Evolutionary conservation across 179 eudicot genomes (phyloP), one percentile per base, ranked within the genome.

Genomic region (Monotropa hypopitys): DNA sequence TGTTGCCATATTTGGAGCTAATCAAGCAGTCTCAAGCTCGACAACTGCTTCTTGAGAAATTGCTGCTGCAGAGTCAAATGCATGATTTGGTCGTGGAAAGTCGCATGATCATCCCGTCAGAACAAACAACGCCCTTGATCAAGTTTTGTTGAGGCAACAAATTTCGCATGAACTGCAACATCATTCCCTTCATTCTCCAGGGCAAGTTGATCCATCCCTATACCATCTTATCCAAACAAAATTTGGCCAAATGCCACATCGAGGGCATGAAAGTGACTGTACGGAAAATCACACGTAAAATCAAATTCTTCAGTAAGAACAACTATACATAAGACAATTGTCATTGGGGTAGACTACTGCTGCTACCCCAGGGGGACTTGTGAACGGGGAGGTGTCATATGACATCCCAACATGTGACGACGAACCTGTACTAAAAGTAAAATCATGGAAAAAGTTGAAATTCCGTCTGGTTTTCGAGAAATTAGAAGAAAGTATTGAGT

Each of bases 161-260:
- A 80, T 93, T 80, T 71, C 91, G 74, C 88, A 82, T 80, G 98
- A 91, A 74, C 80, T 90, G 75, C 99, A 86, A 57, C 89, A 86
- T 76, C 90, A 84, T 68, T 46, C 93, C 35, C 90, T 81, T 57
- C 91, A 82, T 82, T 84, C 87, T 61, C 78, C 85, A 38, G 83
- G 92, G 83, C 91, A 89, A 51, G 69, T 78, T 56, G 96, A 88
- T 74, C 92, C 91, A 74, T 87, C 87, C 65, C 57, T 89, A 66
- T 97, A 93, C 51, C 99, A 95, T 61, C 81, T 87, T 56, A 81
- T 95, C 61, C 95, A 90, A 81, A 88, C 88, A 38, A 92, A 92
- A 57, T 80, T 84, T 83, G 92, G 90, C 82, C 96, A 88, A 79
- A 75, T 69, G 7, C 77, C 74, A 46, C 91, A 85, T 85, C 94